phyloP scores from a whole-genome alignment of 78 protist genomes.

The Salpingoeca rosetta region DNA sequence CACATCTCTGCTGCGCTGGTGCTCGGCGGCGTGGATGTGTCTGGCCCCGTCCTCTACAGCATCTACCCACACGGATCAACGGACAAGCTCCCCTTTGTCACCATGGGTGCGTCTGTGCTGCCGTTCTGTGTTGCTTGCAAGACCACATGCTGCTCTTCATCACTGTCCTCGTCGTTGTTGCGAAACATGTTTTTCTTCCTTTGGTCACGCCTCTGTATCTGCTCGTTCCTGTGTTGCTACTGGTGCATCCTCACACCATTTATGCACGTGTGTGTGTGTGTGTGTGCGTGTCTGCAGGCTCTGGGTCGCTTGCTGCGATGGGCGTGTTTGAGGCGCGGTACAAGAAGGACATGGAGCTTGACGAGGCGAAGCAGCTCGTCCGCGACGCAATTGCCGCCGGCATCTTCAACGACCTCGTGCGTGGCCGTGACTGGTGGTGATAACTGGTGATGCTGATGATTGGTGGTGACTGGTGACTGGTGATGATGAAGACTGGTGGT shows the following conservation, averaged over 20 bases:
- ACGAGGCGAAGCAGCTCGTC: slow-evolving; percentile 82
- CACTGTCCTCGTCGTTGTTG: not conserved
- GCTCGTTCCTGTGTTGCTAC: not conserved
- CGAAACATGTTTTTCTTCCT: not conserved
- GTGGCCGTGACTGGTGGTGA: too few relatives aligned
- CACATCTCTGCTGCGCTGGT: slow-evolving; percentile 92
- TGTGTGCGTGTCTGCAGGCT: slow-evolving; percentile 22
- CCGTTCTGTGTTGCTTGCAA: not conserved
- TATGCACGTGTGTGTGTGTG: too few relatives aligned
- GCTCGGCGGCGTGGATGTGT: slow-evolving; percentile 92
- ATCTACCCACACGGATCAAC: slow-evolving; percentile 91
- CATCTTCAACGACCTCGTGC: slow-evolving; percentile 86
- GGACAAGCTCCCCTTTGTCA: slow-evolving; percentile 86
- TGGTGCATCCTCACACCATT: too few relatives aligned
- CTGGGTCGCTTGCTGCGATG: slow-evolving; percentile 97
- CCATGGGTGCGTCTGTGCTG: slow-evolving; percentile 81
- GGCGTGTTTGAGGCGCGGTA: slow-evolving; percentile 84
- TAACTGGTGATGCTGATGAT: too few relatives aligned
- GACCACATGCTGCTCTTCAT: too few relatives aligned
- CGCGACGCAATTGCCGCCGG: slow-evolving; percentile 89
- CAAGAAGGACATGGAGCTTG: slow-evolving; percentile 61
- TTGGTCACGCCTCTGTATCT: not conserved
- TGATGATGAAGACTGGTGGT: too few relatives aligned
- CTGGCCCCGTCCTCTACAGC: slow-evolving; percentile 80
- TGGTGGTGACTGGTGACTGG: too few relatives aligned